phyloP scores from a whole-genome alignment of 169 alveolate species.

The Amoebophrya sp. region DNA sequence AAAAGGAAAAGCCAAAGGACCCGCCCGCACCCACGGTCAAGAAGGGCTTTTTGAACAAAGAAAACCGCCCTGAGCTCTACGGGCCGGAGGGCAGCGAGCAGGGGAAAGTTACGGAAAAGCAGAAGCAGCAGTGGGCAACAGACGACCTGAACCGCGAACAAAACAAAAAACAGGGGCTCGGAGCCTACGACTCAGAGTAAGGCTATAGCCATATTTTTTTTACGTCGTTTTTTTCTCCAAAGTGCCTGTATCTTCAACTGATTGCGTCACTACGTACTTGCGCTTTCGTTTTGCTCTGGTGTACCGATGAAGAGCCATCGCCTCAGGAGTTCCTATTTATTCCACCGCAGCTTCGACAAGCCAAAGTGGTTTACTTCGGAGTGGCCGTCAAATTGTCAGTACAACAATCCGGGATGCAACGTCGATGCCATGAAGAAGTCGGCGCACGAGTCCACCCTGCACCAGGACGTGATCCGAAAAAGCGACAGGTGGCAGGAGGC shows the following conservation, averaged over 20 bases:
- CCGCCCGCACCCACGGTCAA: neutral
- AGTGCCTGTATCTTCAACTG: neutral
- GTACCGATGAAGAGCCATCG: too few species aligned
- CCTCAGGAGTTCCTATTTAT: neutral
- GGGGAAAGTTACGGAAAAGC: neutral
- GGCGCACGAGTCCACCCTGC: neutral
- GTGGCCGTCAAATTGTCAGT: neutral
- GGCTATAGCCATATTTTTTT: neutral
- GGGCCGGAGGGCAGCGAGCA: slow-evolving; percentile 13
- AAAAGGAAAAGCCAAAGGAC: too few species aligned
- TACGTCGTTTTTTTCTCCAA: neutral
- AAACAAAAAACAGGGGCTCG: neutral
- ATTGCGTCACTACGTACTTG: too few species aligned
- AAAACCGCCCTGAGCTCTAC: neutral
- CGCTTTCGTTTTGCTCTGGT: too few species aligned
- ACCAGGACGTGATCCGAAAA: neutral
- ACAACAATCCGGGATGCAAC: neutral
- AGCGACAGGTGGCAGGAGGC: neutral
- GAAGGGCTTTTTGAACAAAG: neutral
- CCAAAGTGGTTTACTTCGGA: neutral
- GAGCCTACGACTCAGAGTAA: neutral
- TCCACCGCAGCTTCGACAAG: neutral
- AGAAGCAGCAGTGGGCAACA: neutral
- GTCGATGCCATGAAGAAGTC: neutral
- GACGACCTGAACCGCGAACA: neutral